Evolutionary conservation across 1,284 basidiomycete species (phyloP).

Genomic region (Sporisorium reilianum): DNA sequence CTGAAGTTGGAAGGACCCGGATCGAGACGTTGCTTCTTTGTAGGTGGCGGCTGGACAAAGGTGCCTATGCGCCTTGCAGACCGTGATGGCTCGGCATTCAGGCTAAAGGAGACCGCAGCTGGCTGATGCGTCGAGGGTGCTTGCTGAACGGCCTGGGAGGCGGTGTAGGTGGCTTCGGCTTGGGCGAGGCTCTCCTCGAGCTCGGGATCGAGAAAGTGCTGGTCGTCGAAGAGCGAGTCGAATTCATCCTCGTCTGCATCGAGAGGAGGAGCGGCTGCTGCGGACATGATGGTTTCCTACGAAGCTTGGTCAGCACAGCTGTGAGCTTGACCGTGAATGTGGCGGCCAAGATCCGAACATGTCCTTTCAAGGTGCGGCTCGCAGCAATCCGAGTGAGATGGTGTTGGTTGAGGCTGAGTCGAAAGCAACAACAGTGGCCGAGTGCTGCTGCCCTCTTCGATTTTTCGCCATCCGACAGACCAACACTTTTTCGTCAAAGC

Average conservation of each 20-base stretch:
- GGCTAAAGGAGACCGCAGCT: constrained; percentile 5
- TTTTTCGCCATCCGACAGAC: background rate
- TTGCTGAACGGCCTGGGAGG: constrained; percentile 33
- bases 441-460: background rate
- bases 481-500: background rate
- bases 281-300: background rate
- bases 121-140: constrained; percentile 1
- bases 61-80: constrained; percentile 24
- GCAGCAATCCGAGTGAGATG: no score
- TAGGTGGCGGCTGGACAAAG: constrained; percentile 31
- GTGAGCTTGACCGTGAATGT: background rate
- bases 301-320: constrained; percentile 7
- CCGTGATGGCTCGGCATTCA: constrained; percentile 8
- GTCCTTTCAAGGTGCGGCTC: background rate
- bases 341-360: background rate
- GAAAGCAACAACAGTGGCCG: background rate
- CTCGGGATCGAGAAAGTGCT: constrained; percentile 37
- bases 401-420: constrained; percentile 1
- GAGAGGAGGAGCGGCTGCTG: constrained; percentile 2
- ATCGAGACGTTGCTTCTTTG: constrained; percentile 43
- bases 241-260: constrained; percentile 40
- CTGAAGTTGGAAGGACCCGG: constrained; percentile 22
- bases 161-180: constrained; percentile 42
- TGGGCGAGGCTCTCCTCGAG: constrained; percentile 50
- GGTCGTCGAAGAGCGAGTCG: constrained; percentile 46